Conservation (phyloP, 352 stramenopile species). For the Stephanocyclus meneghinianus region DNA sequence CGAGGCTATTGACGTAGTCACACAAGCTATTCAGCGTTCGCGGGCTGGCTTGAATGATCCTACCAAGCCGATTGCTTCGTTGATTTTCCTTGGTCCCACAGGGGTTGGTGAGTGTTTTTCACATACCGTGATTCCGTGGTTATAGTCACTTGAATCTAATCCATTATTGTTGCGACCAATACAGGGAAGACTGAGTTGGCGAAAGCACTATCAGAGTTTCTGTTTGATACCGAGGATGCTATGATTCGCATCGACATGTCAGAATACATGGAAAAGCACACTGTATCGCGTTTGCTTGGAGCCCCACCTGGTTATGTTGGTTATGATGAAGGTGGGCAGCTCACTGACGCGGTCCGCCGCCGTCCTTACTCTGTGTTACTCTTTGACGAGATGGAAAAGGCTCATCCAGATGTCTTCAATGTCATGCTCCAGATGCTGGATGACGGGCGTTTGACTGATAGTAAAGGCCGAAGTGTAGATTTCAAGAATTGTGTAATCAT, state of each 20-base stretch:
- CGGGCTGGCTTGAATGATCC: slow-evolving; percentile 92
- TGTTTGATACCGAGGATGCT: slow-evolving; percentile 93
- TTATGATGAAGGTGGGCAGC: slow-evolving; percentile 92
- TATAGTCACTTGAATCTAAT: slow-evolving; percentile 54
- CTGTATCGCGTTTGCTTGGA: slow-evolving; percentile 90
- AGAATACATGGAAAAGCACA: slow-evolving; percentile 97
- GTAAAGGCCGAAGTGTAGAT: slow-evolving; percentile 89
- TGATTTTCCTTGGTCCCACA: slow-evolving; percentile 91
- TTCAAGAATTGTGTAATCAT: slow-evolving; percentile 98
- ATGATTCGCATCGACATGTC: slow-evolving; percentile 96
- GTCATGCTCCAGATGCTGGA: slow-evolving; percentile 92
- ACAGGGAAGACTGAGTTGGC: slow-evolving; percentile 85
- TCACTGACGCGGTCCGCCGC: slow-evolving; percentile 93
- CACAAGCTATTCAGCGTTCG: slow-evolving; percentile 84
- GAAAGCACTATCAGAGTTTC: slow-evolving; percentile 91
- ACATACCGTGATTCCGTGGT: neutral
- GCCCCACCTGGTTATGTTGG: slow-evolving; percentile 88
- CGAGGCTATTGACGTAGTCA: slow-evolving; percentile 72
- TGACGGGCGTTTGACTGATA: slow-evolving; percentile 90
- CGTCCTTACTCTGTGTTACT: slow-evolving; percentile 93
- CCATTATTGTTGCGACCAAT: slow-evolving; percentile 60
- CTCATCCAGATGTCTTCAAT: slow-evolving; percentile 92
- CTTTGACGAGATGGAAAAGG: slow-evolving; percentile 98
- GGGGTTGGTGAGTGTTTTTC: slow-evolving; percentile 87
- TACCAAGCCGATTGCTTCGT: slow-evolving; percentile 91